Evolutionary conservation across 805 yeast species (phyloP), one percentile per base, ranked within the genome.

Genomic region (Saccharomycopsis sp.): DNA sequence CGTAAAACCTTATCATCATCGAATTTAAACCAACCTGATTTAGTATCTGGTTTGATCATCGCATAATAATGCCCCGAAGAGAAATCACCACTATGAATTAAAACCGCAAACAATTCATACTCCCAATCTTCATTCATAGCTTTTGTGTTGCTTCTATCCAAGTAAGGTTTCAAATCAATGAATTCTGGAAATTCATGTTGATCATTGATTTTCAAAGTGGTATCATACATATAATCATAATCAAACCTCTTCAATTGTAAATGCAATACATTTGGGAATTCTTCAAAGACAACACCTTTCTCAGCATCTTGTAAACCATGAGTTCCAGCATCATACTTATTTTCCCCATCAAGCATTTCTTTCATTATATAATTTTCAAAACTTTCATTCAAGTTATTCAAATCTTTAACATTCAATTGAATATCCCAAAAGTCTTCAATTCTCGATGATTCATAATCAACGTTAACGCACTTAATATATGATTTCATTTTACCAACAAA

Each of bases 401-500:
- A 72, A 28, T 88, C 83, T 59, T 86, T 87, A 20, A 93, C 99
- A 57, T 93, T 93, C 50, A 93, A 68, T 63, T 93, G 98, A 50
- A 93, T 85, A 67, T 93, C 98, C 99, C 99, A 93, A 58, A 85
- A 93, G 59, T 93, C 97, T 62, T 93, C 99, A 3, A 73, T 76
- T 50, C 97, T 74, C 2, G 95, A 78, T 32, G 95, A 83, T 65
- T 93, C 97, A 60, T 86, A 93, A 42, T 89, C 87, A 11, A 93
- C 97, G 60, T 90, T 77, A 36, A 90, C 75, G 65, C 99, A 93
- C 61, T 87, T 84, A 56, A 93, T 85, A 59, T 77, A 93, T 53
- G 95, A 85, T 62, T 85, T 90, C 97, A 90, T 93, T 62, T 85
- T 88, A 8, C 97, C 99, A 13, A 93, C 97, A 66, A 93, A 93